phyloP scores from a whole-genome alignment of 768 basidiomycete species.

The Aureoboletus auriporus region DNA sequence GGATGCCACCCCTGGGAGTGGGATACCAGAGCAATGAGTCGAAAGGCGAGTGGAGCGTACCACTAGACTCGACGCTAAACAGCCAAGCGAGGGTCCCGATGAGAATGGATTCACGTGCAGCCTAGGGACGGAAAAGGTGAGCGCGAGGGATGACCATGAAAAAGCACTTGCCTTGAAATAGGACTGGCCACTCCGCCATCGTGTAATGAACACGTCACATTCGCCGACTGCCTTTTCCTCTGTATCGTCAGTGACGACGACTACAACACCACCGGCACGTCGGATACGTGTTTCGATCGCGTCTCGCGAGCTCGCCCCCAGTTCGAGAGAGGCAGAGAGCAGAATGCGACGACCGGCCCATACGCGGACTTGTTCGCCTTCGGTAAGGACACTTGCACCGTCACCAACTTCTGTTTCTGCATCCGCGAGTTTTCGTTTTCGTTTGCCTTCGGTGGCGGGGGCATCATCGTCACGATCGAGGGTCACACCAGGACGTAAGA shows the following conservation, averaged over 20 bases:
- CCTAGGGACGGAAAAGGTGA: slow-evolving; percentile 37
- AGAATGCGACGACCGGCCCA: slow-evolving; percentile 62
- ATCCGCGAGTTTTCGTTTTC: slow-evolving; percentile 24
- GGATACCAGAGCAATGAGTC: slow-evolving; percentile 86
- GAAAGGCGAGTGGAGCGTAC: slow-evolving; percentile 56
- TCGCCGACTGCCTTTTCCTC: slow-evolving; percentile 35
- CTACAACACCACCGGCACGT: slow-evolving; percentile 53
- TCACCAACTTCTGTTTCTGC: slow-evolving; percentile 16
- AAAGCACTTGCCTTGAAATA: slow-evolving; percentile 58
- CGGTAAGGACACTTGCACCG: slow-evolving; percentile 5
- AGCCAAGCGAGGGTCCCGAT: slow-evolving; percentile 84
- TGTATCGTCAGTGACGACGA: slow-evolving; percentile 48
- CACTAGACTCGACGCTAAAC: slow-evolving; percentile 68
- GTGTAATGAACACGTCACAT: slow-evolving; percentile 74
- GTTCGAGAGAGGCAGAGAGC: slow-evolving; percentile 54
- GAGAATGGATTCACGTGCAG: slow-evolving; percentile 37
- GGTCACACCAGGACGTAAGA: slow-evolving; percentile 33
- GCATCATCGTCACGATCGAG: slow-evolving; percentile 14
- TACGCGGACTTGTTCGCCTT: slow-evolving; percentile 38
- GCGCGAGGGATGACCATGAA: neutral
- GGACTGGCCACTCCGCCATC: slow-evolving; percentile 61
- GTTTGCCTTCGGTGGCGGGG: slow-evolving; percentile 15
- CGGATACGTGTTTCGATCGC: slow-evolving; percentile 59
- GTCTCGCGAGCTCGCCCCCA: slow-evolving; percentile 43
- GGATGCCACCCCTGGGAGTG: slow-evolving; percentile 56